Evolutionary conservation across 2,329 filamentous ascomycete genomes (phyloP), one percentile per base, ranked within the genome.

Genomic region (Xylariaceae sp.): DNA sequence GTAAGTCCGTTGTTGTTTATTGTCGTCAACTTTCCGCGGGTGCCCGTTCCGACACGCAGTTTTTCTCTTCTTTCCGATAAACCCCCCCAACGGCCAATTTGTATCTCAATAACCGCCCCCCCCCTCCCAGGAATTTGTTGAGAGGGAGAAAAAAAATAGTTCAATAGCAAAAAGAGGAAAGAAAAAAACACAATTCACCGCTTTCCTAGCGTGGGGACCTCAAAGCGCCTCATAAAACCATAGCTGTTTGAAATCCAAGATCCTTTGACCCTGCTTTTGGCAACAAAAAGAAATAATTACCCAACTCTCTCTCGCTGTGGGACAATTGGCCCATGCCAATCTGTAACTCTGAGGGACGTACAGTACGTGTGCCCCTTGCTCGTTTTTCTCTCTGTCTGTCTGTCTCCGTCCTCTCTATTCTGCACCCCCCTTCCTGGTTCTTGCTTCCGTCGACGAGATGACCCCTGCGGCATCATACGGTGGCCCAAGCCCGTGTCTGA

Each of bases 401-500:
- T 35, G 17, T 39, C 35, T 53, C 17, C 45, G 11, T 18, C 5
- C 10, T 18, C 18, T 47, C 49, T 17, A 11, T 49, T 5, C 17
- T 37, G 47, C 51, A 18, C 50, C 57, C 45, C 51, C 49, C 42
- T 57, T 45, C 39, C 54, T 54, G 51, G 18, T 42, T 55, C 37
- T 51, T 51, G 53, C 4, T 42, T 42, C 11, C 11, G 8, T 10
- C 37, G 37, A 13, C 37, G 37, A 13, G 37, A 13, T 53, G 56
- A 56, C 17, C 34, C 50, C 13, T 34, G 34, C 35, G 49, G 42
- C 15, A 34, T 55, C 64, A 80, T 65, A 72, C 69, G 70, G 68
- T 68, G 58, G 69, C 80, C 73, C 64, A 78, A 69, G 66, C 73
- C 63, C 73, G 72, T 30, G 69, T 67, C 45, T 73, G 64, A 60